These are phyloP conservation scores for Verticillium nonalfalfae DNA, from an alignment of 2,329 filamentous ascomycete genomes.

Conservation along the genomic window DNA sequence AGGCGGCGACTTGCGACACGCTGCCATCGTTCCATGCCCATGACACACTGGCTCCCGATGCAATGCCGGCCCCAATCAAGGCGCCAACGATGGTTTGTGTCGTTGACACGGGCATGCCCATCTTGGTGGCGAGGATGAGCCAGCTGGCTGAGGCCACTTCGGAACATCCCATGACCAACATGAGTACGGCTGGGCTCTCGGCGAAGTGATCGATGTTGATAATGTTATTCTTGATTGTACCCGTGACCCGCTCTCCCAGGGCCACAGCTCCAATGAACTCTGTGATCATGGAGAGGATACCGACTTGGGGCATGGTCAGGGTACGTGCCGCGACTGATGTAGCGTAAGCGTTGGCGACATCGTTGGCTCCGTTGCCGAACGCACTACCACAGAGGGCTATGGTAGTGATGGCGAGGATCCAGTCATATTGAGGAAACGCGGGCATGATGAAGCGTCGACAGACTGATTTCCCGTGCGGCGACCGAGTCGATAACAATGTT, in stretches of 20 bases:
- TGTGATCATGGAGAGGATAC: conserved; percentile 38
- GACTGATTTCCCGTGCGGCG: neutral
- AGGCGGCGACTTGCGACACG: conserved; percentile 15
- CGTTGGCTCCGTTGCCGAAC: conserved; percentile 11
- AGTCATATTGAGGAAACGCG: conserved; percentile 7
- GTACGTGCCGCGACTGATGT: conserved; percentile 43
- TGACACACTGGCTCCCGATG: conserved; percentile 20
- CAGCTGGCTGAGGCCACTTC: conserved; percentile 10
- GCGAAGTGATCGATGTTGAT: conserved; percentile 28
- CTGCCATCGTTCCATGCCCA: conserved; percentile 13
- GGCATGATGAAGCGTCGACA: neutral
- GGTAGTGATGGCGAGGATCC: conserved; percentile 10
- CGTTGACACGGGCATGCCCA: conserved; percentile 9
- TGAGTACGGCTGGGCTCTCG: conserved; percentile 12
- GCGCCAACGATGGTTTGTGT: conserved; percentile 10
- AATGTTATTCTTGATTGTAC: conserved; percentile 35
- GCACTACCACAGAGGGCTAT: conserved; percentile 10
- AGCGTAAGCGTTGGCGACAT: conserved; percentile 39
- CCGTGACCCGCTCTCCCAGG: conserved; percentile 37
- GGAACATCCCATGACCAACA: conserved; percentile 8
- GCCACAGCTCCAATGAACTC: conserved; percentile 47
- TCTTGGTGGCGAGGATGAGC: conserved; percentile 8
- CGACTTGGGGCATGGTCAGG: conserved; percentile 44
- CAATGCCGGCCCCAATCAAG: conserved; percentile 13
- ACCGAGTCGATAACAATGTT: neutral